Conservation (phyloP, 108 stramenopile species). For the Conticribra guillardii region DNA sequence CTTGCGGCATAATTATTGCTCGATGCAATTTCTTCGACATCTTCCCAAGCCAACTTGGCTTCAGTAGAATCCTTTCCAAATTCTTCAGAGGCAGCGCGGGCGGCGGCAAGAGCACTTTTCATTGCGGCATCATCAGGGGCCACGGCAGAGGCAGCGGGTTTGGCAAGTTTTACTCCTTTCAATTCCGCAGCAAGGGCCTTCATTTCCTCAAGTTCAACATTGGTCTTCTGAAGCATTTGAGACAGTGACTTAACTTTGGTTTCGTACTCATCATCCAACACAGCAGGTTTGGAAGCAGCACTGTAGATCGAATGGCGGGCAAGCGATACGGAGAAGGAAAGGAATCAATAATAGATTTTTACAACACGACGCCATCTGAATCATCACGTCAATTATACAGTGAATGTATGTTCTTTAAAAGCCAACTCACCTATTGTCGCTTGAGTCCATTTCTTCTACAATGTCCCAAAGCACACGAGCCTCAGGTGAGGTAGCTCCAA, state of each 20-base stretch:
- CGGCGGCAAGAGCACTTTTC: slow-evolving; percentile 59
- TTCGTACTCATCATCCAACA: slow-evolving; percentile 45
- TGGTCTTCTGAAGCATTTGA: slow-evolving; percentile 45
- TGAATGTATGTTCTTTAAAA: not conserved
- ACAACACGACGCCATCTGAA: not conserved
- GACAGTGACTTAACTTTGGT: slow-evolving; percentile 41
- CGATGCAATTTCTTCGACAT: slow-evolving; percentile 75
- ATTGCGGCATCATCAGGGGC: slow-evolving; percentile 27
- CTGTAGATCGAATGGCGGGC: slow-evolving; percentile 4
- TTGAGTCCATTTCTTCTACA: slow-evolving; percentile 80
- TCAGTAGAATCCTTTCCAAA: slow-evolving; percentile 60
- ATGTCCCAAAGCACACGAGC: slow-evolving; percentile 84
- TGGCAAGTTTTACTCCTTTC: slow-evolving; percentile 46
- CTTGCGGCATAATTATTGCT: slow-evolving; percentile 34
- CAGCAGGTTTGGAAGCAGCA: slow-evolving; percentile 39
- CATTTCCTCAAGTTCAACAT: slow-evolving; percentile 35
- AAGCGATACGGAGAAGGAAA: too few relatives aligned
- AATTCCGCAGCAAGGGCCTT: slow-evolving; percentile 41
- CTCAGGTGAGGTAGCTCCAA: slow-evolving; percentile 62
- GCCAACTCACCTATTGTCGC: slow-evolving; percentile 68
- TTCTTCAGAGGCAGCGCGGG: slow-evolving; percentile 54
- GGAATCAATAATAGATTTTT: slow-evolving; percentile 4
- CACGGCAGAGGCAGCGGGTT: slow-evolving; percentile 23
- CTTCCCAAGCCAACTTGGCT: slow-evolving; percentile 83
- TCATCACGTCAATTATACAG: not conserved